phyloP scores from a whole-genome alignment of 108 stramenopile species.

The Cylindrotheca fusiformis region DNA sequence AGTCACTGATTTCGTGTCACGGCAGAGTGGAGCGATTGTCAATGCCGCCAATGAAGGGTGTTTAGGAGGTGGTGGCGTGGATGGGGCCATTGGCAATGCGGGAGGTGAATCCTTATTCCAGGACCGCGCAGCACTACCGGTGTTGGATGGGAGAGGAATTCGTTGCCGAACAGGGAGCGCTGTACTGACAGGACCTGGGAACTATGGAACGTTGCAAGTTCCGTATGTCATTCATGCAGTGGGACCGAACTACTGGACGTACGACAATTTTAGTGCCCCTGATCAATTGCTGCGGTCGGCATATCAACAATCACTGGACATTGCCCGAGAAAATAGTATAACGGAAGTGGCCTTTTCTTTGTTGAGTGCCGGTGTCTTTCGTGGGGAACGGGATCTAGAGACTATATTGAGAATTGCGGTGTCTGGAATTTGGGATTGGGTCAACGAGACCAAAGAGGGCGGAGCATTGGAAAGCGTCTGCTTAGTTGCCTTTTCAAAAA shows the following conservation, averaged over 20 bases:
- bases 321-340: conserved; percentile 34
- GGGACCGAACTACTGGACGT: conserved; percentile 66
- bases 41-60: conserved; percentile 84
- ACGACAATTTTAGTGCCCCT: conserved; percentile 7
- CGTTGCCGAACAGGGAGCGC: conserved; percentile 72
- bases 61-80: conserved; percentile 85
- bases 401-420: conserved; percentile 63
- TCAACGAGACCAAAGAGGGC: conserved; percentile 18
- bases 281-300: conserved; percentile 52
- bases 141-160: conserved; percentile 9
- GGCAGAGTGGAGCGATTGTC: conserved; percentile 63
- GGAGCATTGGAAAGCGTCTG: conserved; percentile 4
- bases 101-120: conserved; percentile 54
- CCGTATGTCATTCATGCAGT: conserved; percentile 83
- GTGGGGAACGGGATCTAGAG: conserved; percentile 43
- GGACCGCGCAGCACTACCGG: conserved; percentile 54
- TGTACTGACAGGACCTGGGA: conserved; percentile 59
- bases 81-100: conserved; percentile 75
- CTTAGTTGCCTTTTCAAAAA: conserved; percentile 18
- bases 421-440: conserved; percentile 48
- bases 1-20: background rate
- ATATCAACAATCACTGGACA: conserved; percentile 43
- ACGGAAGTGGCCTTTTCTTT: conserved; percentile 69
- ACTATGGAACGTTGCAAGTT: conserved; percentile 48
- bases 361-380: conserved; percentile 74